Conservation (phyloP, 2,329 filamentous ascomycete genomes). For the Cladosporium velox region DNA sequence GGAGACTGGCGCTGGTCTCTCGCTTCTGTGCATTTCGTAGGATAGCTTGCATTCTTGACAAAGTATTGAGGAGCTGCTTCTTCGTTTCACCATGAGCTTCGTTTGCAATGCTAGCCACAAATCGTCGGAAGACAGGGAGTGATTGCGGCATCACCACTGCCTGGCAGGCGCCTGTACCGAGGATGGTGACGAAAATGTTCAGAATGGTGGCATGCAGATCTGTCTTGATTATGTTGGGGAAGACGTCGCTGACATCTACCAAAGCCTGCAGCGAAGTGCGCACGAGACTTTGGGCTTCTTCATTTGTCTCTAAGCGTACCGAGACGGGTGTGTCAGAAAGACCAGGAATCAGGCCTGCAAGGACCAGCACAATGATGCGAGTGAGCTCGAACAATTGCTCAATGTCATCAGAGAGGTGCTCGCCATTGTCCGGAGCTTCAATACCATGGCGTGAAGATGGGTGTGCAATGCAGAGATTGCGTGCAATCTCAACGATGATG, state of each 20-base stretch:
- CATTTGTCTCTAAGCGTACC: constrained; percentile 67
- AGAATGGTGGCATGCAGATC: constrained; percentile 95
- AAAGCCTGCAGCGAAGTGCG: constrained; percentile 80
- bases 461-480: constrained; percentile 86
- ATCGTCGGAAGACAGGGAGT: constrained; percentile 87
- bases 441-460: constrained; percentile 73
- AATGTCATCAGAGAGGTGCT: constrained; percentile 91
- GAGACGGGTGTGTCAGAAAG: constrained; percentile 58
- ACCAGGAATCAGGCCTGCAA: constrained; percentile 85
- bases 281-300: constrained; percentile 81
- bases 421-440: constrained; percentile 43
- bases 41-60: constrained; percentile 80
- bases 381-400: constrained; percentile 97
- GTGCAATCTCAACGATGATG: constrained; percentile 91
- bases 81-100: constrained; percentile 50
- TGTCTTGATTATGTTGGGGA: constrained; percentile 93
- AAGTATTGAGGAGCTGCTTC: constrained; percentile 75
- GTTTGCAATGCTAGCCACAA: constrained; percentile 72
- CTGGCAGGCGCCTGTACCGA: constrained; percentile 85
- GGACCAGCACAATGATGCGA: constrained; percentile 89
- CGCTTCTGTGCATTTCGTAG: constrained; percentile 74
- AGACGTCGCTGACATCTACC: constrained; percentile 92
- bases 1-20: constrained; percentile 73
- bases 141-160: constrained; percentile 85
- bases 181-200: constrained; percentile 91